A percentile compares a stretch with the other conserved stretches of the same genome.
Evolutionary conservation across 805 yeast species (phyloP).

Genomic region (Debaryomyces prosopidis): DNA sequence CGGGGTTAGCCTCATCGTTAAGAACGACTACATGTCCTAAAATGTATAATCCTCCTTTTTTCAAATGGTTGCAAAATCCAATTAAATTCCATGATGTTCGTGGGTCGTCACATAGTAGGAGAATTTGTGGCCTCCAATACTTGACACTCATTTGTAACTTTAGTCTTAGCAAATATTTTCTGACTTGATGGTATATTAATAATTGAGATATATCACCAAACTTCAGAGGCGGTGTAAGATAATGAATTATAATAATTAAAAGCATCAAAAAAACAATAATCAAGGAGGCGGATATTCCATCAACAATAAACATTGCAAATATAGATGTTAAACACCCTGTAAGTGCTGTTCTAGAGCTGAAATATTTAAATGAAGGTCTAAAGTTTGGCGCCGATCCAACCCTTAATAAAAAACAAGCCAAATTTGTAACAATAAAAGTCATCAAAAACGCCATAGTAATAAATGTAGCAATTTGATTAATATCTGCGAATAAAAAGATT

Average conservation of each 20-base stretch:
- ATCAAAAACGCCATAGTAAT: conserved; percentile 96
- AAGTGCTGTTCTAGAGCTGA: conserved; percentile 79
- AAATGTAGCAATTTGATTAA: conserved; percentile 90
- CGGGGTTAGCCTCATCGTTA: conserved; percentile 30
- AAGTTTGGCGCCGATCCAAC: conserved; percentile 97
- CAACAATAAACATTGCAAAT: conserved; percentile 91
- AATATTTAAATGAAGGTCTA: conserved; percentile 90
- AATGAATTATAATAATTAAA: conserved; percentile 79
- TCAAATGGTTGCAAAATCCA: conserved; percentile 88
- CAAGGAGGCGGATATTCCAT: conserved; percentile 82
- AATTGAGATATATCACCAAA: conserved; percentile 99
- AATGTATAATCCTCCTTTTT: conserved; percentile 92
- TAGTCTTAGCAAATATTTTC: conserved; percentile 81
- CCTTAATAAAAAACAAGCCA: conserved; percentile 87
- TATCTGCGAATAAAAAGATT: conserved; percentile 80
- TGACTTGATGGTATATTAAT: conserved; percentile 91
- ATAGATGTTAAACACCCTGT: conserved; percentile 70
- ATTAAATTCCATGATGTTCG: conserved; percentile 89
- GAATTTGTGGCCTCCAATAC: conserved; percentile 97
- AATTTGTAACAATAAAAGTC: conserved; percentile 92
- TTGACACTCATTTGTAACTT: conserved; percentile 88
- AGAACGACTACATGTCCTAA: conserved; percentile 87
- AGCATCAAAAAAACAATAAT: conserved; percentile 65
- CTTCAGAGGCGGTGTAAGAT: conserved; percentile 88
- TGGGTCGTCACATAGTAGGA: conserved; percentile 87